Percentiles rank a stretch among this genome's conserved stretches.
phyloP scores from a whole-genome alignment of 2,329 filamentous ascomycete species.

The Colletotrichum tropicicola region DNA sequence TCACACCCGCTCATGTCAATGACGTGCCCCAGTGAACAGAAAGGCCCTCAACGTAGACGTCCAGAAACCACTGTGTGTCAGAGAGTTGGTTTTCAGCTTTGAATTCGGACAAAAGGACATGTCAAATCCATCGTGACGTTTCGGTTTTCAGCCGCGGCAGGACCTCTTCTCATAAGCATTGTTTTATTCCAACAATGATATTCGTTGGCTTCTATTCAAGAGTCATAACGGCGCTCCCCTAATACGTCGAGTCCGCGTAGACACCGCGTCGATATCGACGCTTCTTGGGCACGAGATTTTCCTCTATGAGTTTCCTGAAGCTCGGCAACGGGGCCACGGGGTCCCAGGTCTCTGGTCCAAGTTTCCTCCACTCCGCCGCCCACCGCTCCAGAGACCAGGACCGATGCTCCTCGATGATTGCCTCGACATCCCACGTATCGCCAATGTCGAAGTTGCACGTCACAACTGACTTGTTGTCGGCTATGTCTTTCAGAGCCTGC shows the following conservation, averaged over 20 bases:
- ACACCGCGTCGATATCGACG: not conserved
- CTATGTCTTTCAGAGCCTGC: not conserved
- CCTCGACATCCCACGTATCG: not conserved
- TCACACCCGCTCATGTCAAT: too few species aligned
- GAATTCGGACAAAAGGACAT: too few species aligned
- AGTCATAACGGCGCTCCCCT: too few species aligned
- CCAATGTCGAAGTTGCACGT: not conserved
- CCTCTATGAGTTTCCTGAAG: not conserved
- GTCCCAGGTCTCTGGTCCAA: rapidly evolving
- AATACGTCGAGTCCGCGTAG: not conserved
- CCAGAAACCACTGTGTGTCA: too few species aligned
- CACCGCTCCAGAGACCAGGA: not conserved
- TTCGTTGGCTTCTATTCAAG: too few species aligned
- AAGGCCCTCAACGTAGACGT: too few species aligned
- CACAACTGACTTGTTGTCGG: not conserved
- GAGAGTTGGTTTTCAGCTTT: too few species aligned
- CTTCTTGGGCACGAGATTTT: not conserved
- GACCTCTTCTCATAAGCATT: too few species aligned
- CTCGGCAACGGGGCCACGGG: not conserved
- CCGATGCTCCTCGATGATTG: not conserved
- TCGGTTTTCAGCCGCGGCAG: too few species aligned
- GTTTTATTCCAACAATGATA: too few species aligned
- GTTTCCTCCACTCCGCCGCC: not conserved
- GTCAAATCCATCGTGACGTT: too few species aligned
- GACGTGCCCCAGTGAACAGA: too few species aligned